Base-by-base conservation (phyloP, 2,329 filamentous ascomycete genomes). In the Penicillium olsonii region DNA sequence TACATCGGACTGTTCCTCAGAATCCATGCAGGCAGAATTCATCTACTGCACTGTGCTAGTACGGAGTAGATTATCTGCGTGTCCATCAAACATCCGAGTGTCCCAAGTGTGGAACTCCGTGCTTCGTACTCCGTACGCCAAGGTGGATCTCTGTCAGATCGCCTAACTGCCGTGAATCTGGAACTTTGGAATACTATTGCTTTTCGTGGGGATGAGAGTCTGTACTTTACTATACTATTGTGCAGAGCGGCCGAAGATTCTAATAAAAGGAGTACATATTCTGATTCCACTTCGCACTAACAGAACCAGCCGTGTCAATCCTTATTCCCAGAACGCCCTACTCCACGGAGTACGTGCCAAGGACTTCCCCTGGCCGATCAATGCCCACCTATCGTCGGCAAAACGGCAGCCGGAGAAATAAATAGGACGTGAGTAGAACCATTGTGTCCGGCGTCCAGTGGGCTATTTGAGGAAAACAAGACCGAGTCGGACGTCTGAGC, bases 321-420 rank as follows among this genome's bases (percentile, higher is more conserved):
- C 14, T 47, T 18, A 49, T 52, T 24, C 44, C 10, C 24, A 33
- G 18, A 26, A 18, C 12, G 37, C 43, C 47, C 42, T 49, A 34
- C 15, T 42, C 29, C 17, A 43, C 39, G 17, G 49, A 19, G 40
- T 49, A 24, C 50, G 29, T 54, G 55, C 55, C 55, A 57, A 57
- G 55, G 37, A 14, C 8, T 7, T 14, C 33, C 42, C 43, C 35
- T 41, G 31, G 33, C 38, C 9, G 45, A 37, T 54, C 45, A 38
- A 29, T 18, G 39, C 33, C 31, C 35, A 34, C 42, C 35, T 31
- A 33, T 48, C 31, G 37, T 26, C 17, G 33, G 15, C 5, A 31
- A 33, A 37, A 22, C n/a, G 22, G 33, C 33, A 35, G 17, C 33
- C 33, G 33, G 33, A 31, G 33, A 35, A 35, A 18, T 17, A 35